A percentile compares a stretch with the other conserved stretches of the same genome.
Conservation (phyloP, 2,329 filamentous ascomycete genomes). For the Lithohypha guttulata region DNA sequence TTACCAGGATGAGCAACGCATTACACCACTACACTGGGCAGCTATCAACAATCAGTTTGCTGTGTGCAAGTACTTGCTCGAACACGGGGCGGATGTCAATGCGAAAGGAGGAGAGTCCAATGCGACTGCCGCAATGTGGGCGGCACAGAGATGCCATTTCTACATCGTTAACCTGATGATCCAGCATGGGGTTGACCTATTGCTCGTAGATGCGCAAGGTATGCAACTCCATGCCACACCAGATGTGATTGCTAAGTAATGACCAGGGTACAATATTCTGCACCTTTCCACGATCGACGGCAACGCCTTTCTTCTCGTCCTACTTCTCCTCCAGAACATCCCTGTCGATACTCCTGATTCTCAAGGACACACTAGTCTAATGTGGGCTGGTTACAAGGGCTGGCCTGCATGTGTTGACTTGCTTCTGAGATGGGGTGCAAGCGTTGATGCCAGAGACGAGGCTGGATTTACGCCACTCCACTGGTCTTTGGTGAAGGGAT, state of each 20-base stretch:
- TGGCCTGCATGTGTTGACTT: conserved; percentile 85
- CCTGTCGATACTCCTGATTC: conserved; percentile 83
- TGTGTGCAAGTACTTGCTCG: conserved; percentile 91
- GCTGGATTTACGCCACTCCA: conserved; percentile 90
- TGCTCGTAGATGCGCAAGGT: conserved; percentile 86
- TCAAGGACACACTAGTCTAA: conserved; percentile 84
- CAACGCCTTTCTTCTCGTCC: conserved; percentile 77
- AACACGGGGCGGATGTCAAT: conserved; percentile 79
- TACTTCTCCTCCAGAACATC: conserved; percentile 90
- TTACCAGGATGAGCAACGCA: conserved; percentile 80
- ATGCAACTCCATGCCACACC: too few species aligned
- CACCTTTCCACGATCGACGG: conserved; percentile 96
- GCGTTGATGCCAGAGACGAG: conserved; percentile 80
- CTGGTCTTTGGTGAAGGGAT: conserved; percentile 93
- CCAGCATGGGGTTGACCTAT: conserved; percentile 80
- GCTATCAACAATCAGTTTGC: conserved; percentile 98
- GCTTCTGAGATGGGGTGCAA: conserved; percentile 88
- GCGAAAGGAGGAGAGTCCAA: conserved; percentile 90
- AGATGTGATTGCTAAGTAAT: too few species aligned
- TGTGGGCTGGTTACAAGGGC: conserved; percentile 99
- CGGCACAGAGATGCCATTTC: conserved; percentile 90
- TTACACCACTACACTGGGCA: conserved; percentile 94
- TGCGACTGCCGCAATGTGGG: conserved; percentile 92
- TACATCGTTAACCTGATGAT: conserved; percentile 91
- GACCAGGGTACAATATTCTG: conserved; percentile 95